A percentile compares a stretch with the other conserved stretches of the same genome.
Conservation (phyloP, 768 basidiomycete genomes). For the Asterophora parasitica region DNA sequence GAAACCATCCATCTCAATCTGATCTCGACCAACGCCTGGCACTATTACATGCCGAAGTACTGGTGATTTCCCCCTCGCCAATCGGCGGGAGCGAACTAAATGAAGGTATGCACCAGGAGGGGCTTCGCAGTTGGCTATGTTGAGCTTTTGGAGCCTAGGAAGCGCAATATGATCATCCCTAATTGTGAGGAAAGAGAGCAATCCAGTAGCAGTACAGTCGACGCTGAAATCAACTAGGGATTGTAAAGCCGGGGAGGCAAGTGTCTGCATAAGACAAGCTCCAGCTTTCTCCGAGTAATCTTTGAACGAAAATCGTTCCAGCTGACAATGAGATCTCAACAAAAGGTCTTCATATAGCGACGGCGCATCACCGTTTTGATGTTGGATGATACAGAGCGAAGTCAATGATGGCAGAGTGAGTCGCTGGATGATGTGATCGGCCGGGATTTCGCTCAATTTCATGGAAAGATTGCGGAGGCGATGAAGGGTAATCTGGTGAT, state of each 20-base stretch:
- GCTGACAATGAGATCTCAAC: conserved; percentile 5
- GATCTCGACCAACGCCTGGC: too few species aligned
- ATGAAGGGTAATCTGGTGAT: background rate
- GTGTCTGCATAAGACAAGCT: background rate
- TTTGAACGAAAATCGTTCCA: background rate
- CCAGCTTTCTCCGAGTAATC: conserved; percentile 1
- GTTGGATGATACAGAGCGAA: conserved; percentile 4
- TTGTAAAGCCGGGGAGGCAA: too few species aligned
- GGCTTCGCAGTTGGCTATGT: background rate
- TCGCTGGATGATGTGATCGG: conserved; percentile 1
- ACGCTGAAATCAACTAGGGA: conserved; percentile 5
- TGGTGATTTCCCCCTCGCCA: too few species aligned
- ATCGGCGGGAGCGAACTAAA: too few species aligned
- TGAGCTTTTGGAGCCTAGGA: conserved; percentile 4
- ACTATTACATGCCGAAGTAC: too few species aligned
- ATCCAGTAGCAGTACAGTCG: background rate
- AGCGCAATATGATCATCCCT: background rate
- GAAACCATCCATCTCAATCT: too few species aligned
- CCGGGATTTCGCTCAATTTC: background rate
- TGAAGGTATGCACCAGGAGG: too few species aligned
- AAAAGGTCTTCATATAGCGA: conserved; percentile 6
- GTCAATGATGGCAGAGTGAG: conserved; percentile 10
- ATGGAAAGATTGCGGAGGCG: conserved; percentile 3
- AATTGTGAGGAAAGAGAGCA: background rate
- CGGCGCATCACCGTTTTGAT: background rate